Evolutionary conservation across 2,329 filamentous ascomycete species (phyloP).

Genomic region (Sclerotinia glacialis): DNA sequence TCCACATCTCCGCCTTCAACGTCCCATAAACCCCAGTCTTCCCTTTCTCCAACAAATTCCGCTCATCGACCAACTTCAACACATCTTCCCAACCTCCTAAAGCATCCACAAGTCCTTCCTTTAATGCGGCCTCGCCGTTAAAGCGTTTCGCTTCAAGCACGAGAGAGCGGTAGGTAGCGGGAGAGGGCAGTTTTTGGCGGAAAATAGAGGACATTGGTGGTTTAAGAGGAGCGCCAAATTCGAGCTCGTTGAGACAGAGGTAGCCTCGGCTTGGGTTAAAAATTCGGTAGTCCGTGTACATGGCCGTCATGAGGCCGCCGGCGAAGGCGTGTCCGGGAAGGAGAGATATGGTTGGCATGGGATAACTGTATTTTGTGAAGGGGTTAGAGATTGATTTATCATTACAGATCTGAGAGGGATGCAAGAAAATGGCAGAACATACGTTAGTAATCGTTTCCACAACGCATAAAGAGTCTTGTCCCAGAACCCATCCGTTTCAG

Average conservation of each 20-base stretch:
- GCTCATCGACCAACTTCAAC: constrained; percentile 57
- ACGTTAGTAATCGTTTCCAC: constrained; percentile 63
- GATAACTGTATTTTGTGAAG: constrained; percentile 48
- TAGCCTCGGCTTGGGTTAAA: constrained; percentile 70
- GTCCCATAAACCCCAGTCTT: constrained; percentile 65
- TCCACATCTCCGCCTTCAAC: constrained; percentile 75
- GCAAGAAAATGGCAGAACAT: constrained; percentile 27
- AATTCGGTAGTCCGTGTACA: constrained; percentile 81
- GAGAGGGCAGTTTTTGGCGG: constrained; percentile 60
- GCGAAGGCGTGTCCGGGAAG: constrained; percentile 80
- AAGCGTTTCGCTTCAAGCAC: constrained; percentile 74
- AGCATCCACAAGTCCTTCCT: constrained; percentile 65
- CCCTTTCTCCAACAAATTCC: constrained; percentile 59
- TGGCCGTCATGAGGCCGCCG: constrained; percentile 75
- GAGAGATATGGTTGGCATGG: constrained; percentile 79
- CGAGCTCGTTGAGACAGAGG: constrained; percentile 76
- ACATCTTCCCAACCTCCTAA: constrained; percentile 64
- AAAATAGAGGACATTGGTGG: constrained; percentile 74
- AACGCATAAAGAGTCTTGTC: constrained; percentile 59
- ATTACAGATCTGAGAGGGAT: not conserved
- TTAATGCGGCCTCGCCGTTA: constrained; percentile 59
- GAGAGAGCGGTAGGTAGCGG: constrained; percentile 56
- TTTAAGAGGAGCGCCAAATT: constrained; percentile 73
- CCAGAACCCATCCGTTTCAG: constrained; percentile 59
- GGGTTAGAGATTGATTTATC: not conserved